Base-by-base conservation (phyloP, 2,329 filamentous ascomycete genomes). In the Cercospora sesami region DNA sequence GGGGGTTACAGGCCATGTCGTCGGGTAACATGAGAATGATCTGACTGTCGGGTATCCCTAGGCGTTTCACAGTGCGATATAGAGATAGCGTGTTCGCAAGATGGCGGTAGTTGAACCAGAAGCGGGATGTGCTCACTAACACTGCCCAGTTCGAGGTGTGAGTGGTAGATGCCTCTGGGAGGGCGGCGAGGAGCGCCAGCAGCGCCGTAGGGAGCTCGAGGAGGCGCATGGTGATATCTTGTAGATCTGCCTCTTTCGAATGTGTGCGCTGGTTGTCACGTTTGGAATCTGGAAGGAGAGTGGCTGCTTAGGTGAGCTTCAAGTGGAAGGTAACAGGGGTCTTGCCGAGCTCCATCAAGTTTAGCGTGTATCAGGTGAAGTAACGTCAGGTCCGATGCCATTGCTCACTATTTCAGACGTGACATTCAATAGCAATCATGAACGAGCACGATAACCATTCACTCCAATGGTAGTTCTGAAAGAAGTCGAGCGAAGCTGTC, bases 21-120 rank as follows among this genome's bases (percentile, higher is more conserved):
- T 99, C 95, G 23, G 95, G 95, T n/a, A 99, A 88, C 94, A 99
- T 98, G 73, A 99, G 91, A 79, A 99, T 98, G 81, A 99, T 99
- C 80, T 99, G 95, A 62, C 93, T 97, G 81, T 99, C 95, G 39
- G 95, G 95, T 68, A 99, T 99, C 59, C 95, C 95, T 42, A 99
- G 89, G 12, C 95, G 92, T 83, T 99, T 99, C 71, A 99, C 95
- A 66, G 95, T 99, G 67, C 95, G 92, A 82, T 99, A 99, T 71
- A 99, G 89, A 68, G 94, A 97, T 69, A 99, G 89, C 18, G 97
- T 95, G 82, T 99, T 99, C 80, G 95, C 94, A 63, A 99, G 90
- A 80, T 99, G 95, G 67, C 95, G 91, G 82, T 99, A 99, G 83
- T 99, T 99, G 89, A 99, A 99, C 95, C 95, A 99, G 86, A 99